A percentile compares a stretch with the other conserved stretches of the same genome.
Conservation (phyloP, 2,329 filamentous ascomycete genomes). For the Colletotrichum tofieldiae region DNA sequence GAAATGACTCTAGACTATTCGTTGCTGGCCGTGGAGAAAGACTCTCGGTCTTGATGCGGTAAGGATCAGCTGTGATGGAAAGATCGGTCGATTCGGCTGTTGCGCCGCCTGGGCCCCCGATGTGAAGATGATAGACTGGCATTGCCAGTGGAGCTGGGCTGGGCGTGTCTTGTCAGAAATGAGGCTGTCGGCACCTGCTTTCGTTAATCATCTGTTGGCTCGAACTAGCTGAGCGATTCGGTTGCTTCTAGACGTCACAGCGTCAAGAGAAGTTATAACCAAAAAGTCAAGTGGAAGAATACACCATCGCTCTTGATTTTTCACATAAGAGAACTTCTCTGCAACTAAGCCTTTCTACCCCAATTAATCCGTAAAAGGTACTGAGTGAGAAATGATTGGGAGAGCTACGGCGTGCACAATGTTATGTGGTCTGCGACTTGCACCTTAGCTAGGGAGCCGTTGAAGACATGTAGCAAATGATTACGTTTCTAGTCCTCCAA, state of each 20-base stretch:
- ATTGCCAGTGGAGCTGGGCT: neutral
- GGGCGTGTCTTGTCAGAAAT: too few relatives aligned
- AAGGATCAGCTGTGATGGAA: neutral
- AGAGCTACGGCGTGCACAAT: neutral
- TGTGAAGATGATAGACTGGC: too few relatives aligned
- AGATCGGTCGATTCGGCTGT: neutral
- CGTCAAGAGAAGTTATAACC: neutral
- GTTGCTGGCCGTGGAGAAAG: neutral
- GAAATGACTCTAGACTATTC: conserved; percentile 1
- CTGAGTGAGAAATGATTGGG: neutral
- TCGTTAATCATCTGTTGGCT: neutral
- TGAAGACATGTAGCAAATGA: too few relatives aligned
- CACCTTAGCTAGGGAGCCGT: neutral
- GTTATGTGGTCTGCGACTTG: neutral
- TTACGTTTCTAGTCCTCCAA: too few relatives aligned
- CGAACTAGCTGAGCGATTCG: neutral
- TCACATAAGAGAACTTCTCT: neutral
- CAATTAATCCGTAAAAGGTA: too few relatives aligned
- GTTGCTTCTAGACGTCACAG: neutral
- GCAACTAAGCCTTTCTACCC: neutral
- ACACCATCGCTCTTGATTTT: neutral
- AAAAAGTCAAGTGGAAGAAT: too few relatives aligned
- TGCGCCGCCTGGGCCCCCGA: rapidly evolving
- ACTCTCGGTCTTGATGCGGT: neutral
- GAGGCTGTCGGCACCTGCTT: neutral